Base-by-base conservation (phyloP, 495 filamentous ascomycete species). In the Cercophora samala region DNA sequence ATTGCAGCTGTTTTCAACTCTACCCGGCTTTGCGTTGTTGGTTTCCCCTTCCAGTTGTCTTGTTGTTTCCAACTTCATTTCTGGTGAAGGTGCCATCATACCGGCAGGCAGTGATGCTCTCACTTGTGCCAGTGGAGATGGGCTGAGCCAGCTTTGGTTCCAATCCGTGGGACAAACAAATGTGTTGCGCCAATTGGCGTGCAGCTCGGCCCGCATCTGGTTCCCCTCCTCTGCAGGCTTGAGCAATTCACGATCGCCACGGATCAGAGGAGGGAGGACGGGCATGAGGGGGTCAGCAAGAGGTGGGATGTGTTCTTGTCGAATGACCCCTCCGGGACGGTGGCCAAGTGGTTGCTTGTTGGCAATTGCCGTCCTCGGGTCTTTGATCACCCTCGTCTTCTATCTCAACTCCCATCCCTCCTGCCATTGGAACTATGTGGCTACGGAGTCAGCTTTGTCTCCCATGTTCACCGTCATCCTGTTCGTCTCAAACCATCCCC, bases 151-250 rank as follows among this genome's bases (percentile, higher is more conserved):
- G 23, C 56, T 51, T 55, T 17, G 37, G 21, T 18, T 24, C 21
- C 13, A 29, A 55, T 17, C 42, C 29, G 60, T 62, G 60, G 60
- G n/a, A 62, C 60, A 18, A 29, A 29, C 18, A 29, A n/a, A 29
- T 18, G 29, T 17, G n/a, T 18, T 24, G 62, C 59, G 64, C 65
- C 69, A 66, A 70, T 70, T 70, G 65, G 69, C 63, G 51, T 37
- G 54, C 62, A 62, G 65, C 21, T 46, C 19, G 58, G 63, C 65
- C 69, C 60, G 69, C 69, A 67, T 63, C 53, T 67, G 58, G 62
- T 54, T 26, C 53, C 22, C 26, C 58, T 21, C 53, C 62, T 58
- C 59, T 46, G 37, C 37, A 46, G 8, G 37, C 37, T 17, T 9
- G 37, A 9, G 37, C 37, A 46, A 46, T 46, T 46, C 37, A 13